phyloP scores from a whole-genome alignment of 176 grass and related monocot species.

The Luzula sylvatica region DNA sequence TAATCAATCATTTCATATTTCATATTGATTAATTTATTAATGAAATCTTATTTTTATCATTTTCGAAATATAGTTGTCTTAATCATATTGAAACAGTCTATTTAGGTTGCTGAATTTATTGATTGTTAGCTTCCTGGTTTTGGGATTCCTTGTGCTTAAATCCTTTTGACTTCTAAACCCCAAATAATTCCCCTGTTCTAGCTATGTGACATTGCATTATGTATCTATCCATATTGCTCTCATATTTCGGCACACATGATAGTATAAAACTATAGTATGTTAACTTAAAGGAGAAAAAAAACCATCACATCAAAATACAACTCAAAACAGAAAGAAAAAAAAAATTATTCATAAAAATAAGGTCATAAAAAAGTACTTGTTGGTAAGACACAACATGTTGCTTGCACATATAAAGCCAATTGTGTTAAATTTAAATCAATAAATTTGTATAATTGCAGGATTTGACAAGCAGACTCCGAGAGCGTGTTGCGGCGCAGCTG shows the following conservation, averaged over 20 bases:
- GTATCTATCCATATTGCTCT: neutral
- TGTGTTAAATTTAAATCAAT: no score
- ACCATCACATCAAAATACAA: no score
- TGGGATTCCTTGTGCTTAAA: neutral
- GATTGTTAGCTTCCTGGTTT: neutral
- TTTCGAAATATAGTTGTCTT: neutral
- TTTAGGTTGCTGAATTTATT: no score
- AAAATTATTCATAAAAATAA: no score
- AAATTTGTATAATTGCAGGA: conserved; percentile 16
- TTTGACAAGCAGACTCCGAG: conserved; percentile 40
- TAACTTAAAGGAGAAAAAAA: no score
- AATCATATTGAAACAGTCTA: neutral
- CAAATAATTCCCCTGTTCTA: neutral
- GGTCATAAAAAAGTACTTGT: no score
- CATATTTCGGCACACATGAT: no score
- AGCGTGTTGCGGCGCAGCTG: conserved; percentile 45
- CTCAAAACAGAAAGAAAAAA: no score
- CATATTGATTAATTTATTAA: neutral
- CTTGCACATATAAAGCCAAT: no score
- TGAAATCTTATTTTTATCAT: neutral
- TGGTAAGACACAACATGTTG: no score
- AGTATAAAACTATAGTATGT: no score
- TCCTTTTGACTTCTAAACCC: neutral
- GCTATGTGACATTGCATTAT: neutral
- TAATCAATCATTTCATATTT: conserved; percentile 10